phyloP scores from a whole-genome alignment of 2,329 filamentous ascomycete genomes.

The Scopulariopsis brevicaulis region DNA sequence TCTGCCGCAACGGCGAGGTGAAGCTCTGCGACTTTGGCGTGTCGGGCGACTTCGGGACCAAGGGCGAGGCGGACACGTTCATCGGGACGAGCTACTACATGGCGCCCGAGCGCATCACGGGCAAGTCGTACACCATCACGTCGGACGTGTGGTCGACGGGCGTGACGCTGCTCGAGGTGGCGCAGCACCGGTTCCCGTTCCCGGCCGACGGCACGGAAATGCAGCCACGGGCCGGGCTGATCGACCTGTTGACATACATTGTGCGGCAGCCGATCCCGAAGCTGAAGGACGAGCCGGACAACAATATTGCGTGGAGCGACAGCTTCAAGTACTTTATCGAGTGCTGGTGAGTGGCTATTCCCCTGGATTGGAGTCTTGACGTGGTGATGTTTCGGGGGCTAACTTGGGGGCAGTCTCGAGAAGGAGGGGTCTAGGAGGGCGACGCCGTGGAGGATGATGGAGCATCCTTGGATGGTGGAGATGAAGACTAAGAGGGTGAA shows the following conservation, averaged over 20 bases:
- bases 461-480: conserved; percentile 97
- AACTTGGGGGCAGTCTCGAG: conserved; percentile 56
- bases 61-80: conserved; percentile 96
- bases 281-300: conserved; percentile 86
- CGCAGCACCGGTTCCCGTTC: conserved; percentile 96
- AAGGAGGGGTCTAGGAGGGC: conserved; percentile 82
- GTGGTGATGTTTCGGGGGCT: not conserved
- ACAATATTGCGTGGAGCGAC: conserved; percentile 86
- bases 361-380: not conserved
- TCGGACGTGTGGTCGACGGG: conserved; percentile 97
- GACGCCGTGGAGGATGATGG: conserved; percentile 96
- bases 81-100: conserved; percentile 99
- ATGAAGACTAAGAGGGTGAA: conserved; percentile 96
- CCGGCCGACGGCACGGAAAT: conserved; percentile 92
- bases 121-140: conserved; percentile 95
- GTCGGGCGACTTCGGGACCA: conserved; percentile 94
- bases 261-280: conserved; percentile 91
- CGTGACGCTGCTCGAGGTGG: conserved; percentile 96
- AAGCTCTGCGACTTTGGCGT: conserved; percentile 99
- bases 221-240: conserved; percentile 84
- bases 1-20: conserved; percentile 85
- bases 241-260: conserved; percentile 94
- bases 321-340: conserved; percentile 99
- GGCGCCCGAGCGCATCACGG: conserved; percentile 95
- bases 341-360: conserved; percentile 67